Evolutionary conservation across 495 filamentous ascomycete species (phyloP), one percentile per base, ranked within the genome.

Genomic region (Podospora sp.): DNA sequence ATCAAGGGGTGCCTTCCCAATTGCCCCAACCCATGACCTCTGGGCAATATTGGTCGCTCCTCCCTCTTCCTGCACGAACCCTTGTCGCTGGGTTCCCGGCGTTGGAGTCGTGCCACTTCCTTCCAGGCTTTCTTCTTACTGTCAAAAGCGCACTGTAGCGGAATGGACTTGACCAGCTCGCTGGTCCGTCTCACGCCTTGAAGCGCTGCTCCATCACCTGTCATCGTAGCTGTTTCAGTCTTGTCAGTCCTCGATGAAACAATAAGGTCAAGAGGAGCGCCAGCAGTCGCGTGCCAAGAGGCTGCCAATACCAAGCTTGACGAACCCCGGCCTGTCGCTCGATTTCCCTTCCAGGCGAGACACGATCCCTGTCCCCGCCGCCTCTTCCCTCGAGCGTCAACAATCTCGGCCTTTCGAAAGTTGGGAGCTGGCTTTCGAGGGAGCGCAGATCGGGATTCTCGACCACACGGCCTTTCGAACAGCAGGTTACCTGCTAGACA

Each of bases 241-340:
- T 62, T 61, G 27, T 60, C 63, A 68, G 55, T 68, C 60, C 65
- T 70, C 68, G 68, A 66, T 75, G 74, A 76, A 73, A 76, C 74
- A 53, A 67, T 40, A 63, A 49, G 51, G 63, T 56, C 29, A 50
- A 51, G n/a, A 65, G 53, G 52, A 64, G 46, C 60, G 61, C 63
- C 29, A 72, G 67, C 67, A 65, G 64, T 69, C 69, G 72, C 72
- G 68, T 59, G 69, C 72, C 68, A 71, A 73, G 69, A 67, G 29
- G 40, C 63, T 29, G 66, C 69, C 62, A 69, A 65, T 63, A 69
- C 67, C 66, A 58, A 68, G 63, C 55, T 67, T 49, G 63, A 69
- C 53, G 59, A 68, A 62, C 68, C 66, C 66, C 63, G 63, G 60
- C 57, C 35, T 59, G 46, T 65, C 68, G 22, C 70, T 70, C 61